These are phyloP conservation scores for Plasmodium malariae DNA, from an alignment of 169 alveolate species.

Conservation along the genomic window DNA sequence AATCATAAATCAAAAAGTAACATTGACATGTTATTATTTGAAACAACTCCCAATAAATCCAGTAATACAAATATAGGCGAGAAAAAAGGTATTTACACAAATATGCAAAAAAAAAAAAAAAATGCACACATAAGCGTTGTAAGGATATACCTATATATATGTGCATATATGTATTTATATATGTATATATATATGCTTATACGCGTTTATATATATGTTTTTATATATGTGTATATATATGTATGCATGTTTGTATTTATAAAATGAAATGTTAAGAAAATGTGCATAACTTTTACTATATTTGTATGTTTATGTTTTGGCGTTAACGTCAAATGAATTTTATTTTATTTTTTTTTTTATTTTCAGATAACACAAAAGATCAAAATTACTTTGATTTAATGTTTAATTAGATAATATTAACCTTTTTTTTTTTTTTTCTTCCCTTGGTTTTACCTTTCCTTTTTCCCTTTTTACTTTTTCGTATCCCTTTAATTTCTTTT, in stretches of 20 bases:
- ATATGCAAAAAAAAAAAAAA: neutral
- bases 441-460: too few species aligned
- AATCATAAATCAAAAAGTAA: constrained; percentile 27
- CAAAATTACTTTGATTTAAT: constrained; percentile 41
- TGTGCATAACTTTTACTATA: too few species aligned
- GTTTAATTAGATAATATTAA: constrained; percentile 12
- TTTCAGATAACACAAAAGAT: constrained; percentile 24
- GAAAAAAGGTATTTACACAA: constrained; percentile 29
- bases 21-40: constrained; percentile 67
- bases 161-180: neutral
- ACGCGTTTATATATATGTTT: neutral
- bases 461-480: too few species aligned
- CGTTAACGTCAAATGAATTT: neutral
- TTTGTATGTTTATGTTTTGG: neutral
- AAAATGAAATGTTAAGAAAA: neutral
- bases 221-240: neutral
- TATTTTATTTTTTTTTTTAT: constrained; percentile 10
- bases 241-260: neutral
- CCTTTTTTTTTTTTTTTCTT: neutral
- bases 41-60: constrained; percentile 47
- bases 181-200: neutral
- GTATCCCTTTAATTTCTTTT: too few species aligned
- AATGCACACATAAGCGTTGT: neutral
- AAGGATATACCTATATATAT: neutral
- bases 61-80: constrained; percentile 7